Evolutionary conservation across 345 rosid genomes (phyloP).

Genomic region (Heritiera fomes): DNA sequence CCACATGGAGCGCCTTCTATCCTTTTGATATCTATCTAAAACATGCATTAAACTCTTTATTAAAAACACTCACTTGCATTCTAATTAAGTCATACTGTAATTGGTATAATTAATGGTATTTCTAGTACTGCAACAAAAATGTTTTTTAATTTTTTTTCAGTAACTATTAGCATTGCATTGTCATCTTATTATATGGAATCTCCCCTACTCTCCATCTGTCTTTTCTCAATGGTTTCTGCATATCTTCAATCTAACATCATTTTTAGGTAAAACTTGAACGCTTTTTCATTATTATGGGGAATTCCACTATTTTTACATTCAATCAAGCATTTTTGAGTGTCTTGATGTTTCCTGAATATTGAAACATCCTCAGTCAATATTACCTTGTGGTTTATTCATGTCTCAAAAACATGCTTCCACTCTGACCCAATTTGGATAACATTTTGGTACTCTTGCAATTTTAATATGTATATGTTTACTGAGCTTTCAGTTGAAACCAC

Average conservation of each 20-base stretch:
- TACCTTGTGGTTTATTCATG: neutral
- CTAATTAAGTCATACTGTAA: neutral
- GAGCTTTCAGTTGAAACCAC: slow-evolving; percentile 8
- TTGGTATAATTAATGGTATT: neutral
- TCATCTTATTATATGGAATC: slow-evolving; percentile 4
- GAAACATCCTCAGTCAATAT: neutral
- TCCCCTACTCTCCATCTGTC: neutral
- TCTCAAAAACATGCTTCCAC: neutral
- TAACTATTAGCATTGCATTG: neutral
- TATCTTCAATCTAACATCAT: slow-evolving; percentile 7
- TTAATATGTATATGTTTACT: neutral
- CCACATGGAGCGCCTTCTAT: neutral
- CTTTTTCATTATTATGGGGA: neutral
- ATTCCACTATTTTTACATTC: slow-evolving; percentile 5
- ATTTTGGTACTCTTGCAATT: neutral
- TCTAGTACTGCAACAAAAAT: neutral
- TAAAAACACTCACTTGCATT: neutral
- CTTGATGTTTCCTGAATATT: neutral
- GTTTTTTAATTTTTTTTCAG: neutral
- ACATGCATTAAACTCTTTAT: neutral
- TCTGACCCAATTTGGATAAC: neutral
- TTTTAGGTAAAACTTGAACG: neutral
- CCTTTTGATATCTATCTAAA: neutral
- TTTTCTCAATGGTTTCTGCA: neutral
- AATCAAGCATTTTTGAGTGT: neutral